Evolutionary conservation across 2,329 filamentous ascomycete species (phyloP), one percentile per base, ranked within the genome.

Genomic region (Huntiella savannae): DNA sequence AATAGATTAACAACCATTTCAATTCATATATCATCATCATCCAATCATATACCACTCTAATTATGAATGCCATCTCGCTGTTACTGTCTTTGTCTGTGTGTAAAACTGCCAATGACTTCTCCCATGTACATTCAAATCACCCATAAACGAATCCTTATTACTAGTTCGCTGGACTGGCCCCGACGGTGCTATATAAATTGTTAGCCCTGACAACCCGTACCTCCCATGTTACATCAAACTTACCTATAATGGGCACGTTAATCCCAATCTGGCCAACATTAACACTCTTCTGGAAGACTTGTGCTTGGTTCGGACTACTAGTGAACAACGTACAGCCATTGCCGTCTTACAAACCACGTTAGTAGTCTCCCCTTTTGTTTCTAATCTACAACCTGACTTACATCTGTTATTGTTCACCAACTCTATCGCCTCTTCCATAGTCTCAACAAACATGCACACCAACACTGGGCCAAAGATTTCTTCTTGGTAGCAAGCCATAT

Each of bases 21-120:
- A 28, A 28, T 28, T 28, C 22, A 28, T 28, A 28, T 8, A 7
- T 28, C 22, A 28, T 28, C 22, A 28, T 28, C 22, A 28, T 28
- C 22, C 22, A 28, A 28, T 28, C 22, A 28, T 28, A 28, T 28
- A 2, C 8, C 2, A 7, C 8, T 28, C 22, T 28, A 34, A 11
- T 38, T 48, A 32, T 17, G 32, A 47, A 57, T 81, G 56, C 49
- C 49, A 50, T n/a, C 44, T 15, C 3, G 49, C 32, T 5, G 53
- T 54, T 10, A 55, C 47, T 3, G 54, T 54, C 40, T 55, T 55
- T 3, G 53, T 52, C 40, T 49, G 52, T 3, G 52, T 55, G 41
- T 47, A 55, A 34, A 55, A 55, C 42, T 55, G 51, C 52, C 52
- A 54, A 16, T 49, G 47, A 17, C 41, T 50, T 7, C 42, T 40